A percentile compares a stretch with the other conserved stretches of the same genome.
Conservation (phyloP, 169 alveolate genomes). For the Amoebophrya sp. region DNA sequence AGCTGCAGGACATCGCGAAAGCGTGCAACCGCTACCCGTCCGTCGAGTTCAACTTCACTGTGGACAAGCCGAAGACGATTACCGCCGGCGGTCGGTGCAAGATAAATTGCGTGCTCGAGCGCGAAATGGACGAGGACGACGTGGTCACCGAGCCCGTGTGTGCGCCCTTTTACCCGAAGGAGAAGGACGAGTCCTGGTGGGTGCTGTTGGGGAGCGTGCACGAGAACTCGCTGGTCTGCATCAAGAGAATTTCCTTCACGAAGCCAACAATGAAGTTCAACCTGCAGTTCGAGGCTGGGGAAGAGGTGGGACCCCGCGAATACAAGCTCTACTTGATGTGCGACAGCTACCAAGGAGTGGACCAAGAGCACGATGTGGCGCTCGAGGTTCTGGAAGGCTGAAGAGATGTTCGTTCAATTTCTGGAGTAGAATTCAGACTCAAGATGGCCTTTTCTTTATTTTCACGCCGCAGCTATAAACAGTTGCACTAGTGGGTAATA, state of each 20-base stretch:
- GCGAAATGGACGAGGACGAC: slow-evolving; percentile 40
- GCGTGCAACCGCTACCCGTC: slow-evolving; percentile 75
- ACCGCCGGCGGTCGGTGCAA: neutral
- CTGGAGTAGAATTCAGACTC: too few species aligned
- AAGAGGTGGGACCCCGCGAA: slow-evolving; percentile 45
- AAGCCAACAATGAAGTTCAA: slow-evolving; percentile 45
- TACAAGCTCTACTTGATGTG: slow-evolving; percentile 45
- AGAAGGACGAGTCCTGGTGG: slow-evolving; percentile 98
- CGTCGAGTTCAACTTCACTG: slow-evolving; percentile 31
- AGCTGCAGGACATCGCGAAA: slow-evolving; percentile 50
- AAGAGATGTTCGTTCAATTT: too few species aligned
- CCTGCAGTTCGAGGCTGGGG: slow-evolving; percentile 62
- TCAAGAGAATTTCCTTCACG: slow-evolving; percentile 59
- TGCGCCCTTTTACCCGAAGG: slow-evolving; percentile 86
- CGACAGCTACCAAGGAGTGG: slow-evolving; percentile 39
- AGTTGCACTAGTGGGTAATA: too few species aligned
- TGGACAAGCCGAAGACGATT: neutral
- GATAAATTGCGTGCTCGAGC: neutral
- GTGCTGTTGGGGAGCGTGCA: slow-evolving; percentile 80
- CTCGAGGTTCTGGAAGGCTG: neutral
- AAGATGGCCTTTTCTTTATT: too few species aligned
- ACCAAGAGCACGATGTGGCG: slow-evolving; percentile 27
- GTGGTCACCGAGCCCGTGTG: slow-evolving; percentile 60
- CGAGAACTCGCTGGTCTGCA: slow-evolving; percentile 59
- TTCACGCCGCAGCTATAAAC: neutral